Base-by-base conservation (phyloP, 768 basidiomycete genomes). In the Tulasnella sp. region DNA sequence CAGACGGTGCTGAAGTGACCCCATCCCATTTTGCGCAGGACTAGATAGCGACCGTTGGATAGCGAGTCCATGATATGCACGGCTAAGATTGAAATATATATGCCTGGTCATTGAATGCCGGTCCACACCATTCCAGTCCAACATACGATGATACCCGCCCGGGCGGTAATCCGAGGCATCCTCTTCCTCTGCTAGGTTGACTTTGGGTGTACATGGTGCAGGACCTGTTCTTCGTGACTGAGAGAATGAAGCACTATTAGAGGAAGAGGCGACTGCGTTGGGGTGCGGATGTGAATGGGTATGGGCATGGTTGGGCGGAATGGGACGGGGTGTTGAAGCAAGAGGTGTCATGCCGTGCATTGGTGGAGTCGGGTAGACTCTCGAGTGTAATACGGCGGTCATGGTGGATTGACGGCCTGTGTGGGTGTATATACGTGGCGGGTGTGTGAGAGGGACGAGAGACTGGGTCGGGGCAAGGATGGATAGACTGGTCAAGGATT, bases 1-100 rank as follows among this genome's bases (percentile, higher is more conserved):
- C 91, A 93, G 24, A 93, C 92, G 15, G 92, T 94, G 1, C 88
- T 92, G 70, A 95, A 95, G 73, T 94, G 91, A 41, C 92, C 92
- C 92, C 92, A 95, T 81, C 95, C 95, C 29, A 99, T 78, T 72
- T 99, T 99, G 64, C 95, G 77, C 32, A 94, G 77, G 58, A 96
- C 83, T 21, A 79, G 73, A 73, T 99, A 99, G 50, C 92, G 80
- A 56, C 83, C 86, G 62, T 84, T 76, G 70, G 85, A 87, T 76
- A 96, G 95, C 21, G 78, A 72, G 72, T 97, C 93, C 63, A 79
- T 79, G 63, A 96, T 81, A 72, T 84, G 83, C 44, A 92, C 80
- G 23, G 84, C 58, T 59, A 47, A 21, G 42, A 49, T 27, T 24
- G 13, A 47, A 59, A 23, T 50, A 47, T 9, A 7, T 5, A 5